Base-by-base conservation (phyloP, 345 rosid genomes). In the Abelmoschus esculentus region DNA sequence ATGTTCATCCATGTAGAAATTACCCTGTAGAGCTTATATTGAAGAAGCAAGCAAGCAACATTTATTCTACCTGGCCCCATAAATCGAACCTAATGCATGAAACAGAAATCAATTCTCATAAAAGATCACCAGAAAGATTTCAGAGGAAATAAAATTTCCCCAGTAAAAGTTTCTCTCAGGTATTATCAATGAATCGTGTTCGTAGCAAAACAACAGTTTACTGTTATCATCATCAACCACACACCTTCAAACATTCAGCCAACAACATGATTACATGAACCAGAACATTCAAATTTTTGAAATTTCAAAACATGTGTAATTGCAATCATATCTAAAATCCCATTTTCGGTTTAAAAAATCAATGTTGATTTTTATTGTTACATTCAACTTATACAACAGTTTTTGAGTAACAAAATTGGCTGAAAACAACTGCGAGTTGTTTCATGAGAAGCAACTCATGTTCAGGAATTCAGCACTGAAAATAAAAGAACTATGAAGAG, bases 221-320 rank as follows among this genome's bases (percentile, higher is more conserved):
- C 5, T 15, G 29, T 1, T 31, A 10, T 40, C 26, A 22, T 36
- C 67, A 50, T 67, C 26, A 38, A 38, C 32, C 7, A 40, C 18
- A 50, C 32, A 15, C 67, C 29, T 62, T 32, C 46, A 47, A 31
- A 38, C 32, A 6, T n/a, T 36, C 12, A 3, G 19, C 17, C 9
- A 6, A 10, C 13, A 38, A 40, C 19, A 44, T 28, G 36, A 64
- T 65, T 6, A 15, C 34, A 50, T 18, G 28, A 57, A 47, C 26
- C 50, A 3, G 36, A 17, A 26, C 71, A 47, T 75, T 75, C 66
- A 73, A 77, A 73, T 0, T 7, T 78, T 81, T 73, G 79, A 81
- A 81, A 13, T 14, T 49, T 49, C n/a, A 12, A 49, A 46, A 14
- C 5, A 15, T 49, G 13, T 14, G n/a, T 14, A 3, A 13, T 46